Conservation (phyloP, 345 rosid genomes). For the Heritiera littoralis region DNA sequence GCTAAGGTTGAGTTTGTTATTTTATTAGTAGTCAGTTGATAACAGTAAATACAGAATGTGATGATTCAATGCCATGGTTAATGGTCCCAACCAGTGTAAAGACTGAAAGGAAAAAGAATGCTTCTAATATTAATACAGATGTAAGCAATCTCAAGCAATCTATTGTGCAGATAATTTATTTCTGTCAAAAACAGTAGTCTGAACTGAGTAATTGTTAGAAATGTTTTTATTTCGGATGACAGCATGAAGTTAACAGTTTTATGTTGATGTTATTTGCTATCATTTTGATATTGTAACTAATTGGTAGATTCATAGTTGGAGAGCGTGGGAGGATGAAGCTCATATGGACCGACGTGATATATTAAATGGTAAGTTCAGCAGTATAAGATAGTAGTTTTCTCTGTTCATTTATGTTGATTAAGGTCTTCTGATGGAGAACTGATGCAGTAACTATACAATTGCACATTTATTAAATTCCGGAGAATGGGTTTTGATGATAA, state of each 20-base stretch:
- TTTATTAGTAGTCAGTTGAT: neutral
- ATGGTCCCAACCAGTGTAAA: neutral
- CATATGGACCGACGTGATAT: constrained; percentile 57
- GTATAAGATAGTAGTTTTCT: neutral
- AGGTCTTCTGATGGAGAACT: constrained; percentile 7
- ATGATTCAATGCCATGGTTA: neutral
- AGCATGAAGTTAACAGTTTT: constrained; percentile 5
- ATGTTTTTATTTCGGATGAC: neutral
- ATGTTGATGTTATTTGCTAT: neutral
- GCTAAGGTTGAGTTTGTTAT: neutral
- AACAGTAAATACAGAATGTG: neutral
- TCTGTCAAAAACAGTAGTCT: neutral
- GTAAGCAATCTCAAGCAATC: neutral
- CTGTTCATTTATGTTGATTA: neutral
- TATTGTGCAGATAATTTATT: neutral
- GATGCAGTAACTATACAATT: neutral
- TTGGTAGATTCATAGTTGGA: constrained; percentile 90
- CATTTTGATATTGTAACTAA: constrained; percentile 23
- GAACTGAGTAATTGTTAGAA: neutral
- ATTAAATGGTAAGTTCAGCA: constrained; percentile 56
- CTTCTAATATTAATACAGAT: neutral
- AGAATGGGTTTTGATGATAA: neutral
- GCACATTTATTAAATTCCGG: neutral
- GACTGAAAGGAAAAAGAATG: neutral
- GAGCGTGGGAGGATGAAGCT: constrained; percentile 89